Percentiles rank a stretch among this genome's conserved stretches.
Conservation (phyloP, 2,329 filamentous ascomycete genomes). For the Phaeosphaeria sp. region DNA sequence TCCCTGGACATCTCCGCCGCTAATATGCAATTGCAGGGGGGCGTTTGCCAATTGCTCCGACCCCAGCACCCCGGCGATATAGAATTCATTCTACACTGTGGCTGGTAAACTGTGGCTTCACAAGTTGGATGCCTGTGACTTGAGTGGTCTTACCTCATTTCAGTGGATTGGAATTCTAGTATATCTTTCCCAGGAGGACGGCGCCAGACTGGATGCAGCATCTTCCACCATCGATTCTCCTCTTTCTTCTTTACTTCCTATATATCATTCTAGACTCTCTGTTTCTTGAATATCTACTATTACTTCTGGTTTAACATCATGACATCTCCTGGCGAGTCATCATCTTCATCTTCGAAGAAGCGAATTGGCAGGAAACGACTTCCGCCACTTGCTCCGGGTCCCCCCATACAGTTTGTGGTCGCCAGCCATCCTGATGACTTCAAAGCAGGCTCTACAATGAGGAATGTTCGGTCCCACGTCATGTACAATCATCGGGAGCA, state of each 20-base stretch:
- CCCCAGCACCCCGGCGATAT: not conserved
- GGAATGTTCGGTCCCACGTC: constrained; percentile 45
- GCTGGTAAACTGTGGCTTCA: constrained; percentile 15
- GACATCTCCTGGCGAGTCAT: constrained; percentile 25
- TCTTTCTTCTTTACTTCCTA: not conserved
- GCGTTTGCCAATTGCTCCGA: not conserved
- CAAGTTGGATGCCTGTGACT: constrained; percentile 5
- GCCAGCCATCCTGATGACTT: constrained; percentile 45
- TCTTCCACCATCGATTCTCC: not conserved
- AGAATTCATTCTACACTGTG: constrained; percentile 6
- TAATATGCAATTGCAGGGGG: not conserved
- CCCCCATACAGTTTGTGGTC: constrained; percentile 42
- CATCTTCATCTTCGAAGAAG: constrained; percentile 23
- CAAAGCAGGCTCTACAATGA: constrained; percentile 38
- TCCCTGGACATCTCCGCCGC: not conserved
- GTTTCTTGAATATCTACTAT: not conserved
- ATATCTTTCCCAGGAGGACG: not conserved
- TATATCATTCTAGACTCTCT: not conserved
- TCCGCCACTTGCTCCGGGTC: constrained; percentile 42
- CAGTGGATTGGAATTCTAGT: not conserved
- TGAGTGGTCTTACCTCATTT: not conserved
- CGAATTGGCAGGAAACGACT: constrained; percentile 37
- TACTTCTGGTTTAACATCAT: constrained; percentile 13
- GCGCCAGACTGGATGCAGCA: not conserved
- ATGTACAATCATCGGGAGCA: constrained; percentile 46